Evolutionary conservation across 768 basidiomycete genomes (phyloP), one percentile per base, ranked within the genome.

Genomic region (Myochromella boudieri): DNA sequence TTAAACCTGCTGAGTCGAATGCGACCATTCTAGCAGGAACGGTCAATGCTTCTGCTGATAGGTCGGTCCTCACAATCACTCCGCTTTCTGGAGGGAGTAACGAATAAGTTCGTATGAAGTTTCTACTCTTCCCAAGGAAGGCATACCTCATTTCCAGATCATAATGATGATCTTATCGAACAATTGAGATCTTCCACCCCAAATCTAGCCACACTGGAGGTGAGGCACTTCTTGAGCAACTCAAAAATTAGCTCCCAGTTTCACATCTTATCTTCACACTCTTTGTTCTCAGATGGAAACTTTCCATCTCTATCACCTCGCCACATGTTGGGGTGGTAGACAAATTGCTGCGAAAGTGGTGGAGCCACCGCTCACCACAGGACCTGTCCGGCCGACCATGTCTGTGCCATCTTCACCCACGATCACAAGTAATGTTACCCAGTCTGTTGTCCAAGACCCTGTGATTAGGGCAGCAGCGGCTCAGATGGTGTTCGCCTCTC

Each of bases 51-150:
- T 87, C 86, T 41, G 82, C 88, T 31, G 90, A 92, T 64, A 89
- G 87, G 85, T 85, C 56, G 42, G 60, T 39, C 45, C 2, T 14
- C 37, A 15, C 10, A 11, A 6, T 4, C 37, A 44, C 20, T 25
- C 33, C 43, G 31, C 31, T 20, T 44, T 44, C 46, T 44, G 42
- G 32, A 11, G 36, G 26, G 25, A 46, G 32, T 46, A 32, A 27
- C n/a, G 11, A 6, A 9, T 43, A 3, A 17, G 48, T 44, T 37
- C 10, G 21, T 53, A 49, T 52, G 15, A 52, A 91, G 88, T 60
- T 91, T 91, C 68, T 91, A 91, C 68, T 89, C 88, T 39, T 90
- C 88, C 10, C 90, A 91, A 68, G 90, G 90, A 36, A 77, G 90
- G 53, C 81, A 82, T 56, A 91, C 88, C 2, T 85, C 86, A 4